Base-by-base conservation (phyloP, 371 early-diverging fungal genomes). In the Smittium culicis region DNA sequence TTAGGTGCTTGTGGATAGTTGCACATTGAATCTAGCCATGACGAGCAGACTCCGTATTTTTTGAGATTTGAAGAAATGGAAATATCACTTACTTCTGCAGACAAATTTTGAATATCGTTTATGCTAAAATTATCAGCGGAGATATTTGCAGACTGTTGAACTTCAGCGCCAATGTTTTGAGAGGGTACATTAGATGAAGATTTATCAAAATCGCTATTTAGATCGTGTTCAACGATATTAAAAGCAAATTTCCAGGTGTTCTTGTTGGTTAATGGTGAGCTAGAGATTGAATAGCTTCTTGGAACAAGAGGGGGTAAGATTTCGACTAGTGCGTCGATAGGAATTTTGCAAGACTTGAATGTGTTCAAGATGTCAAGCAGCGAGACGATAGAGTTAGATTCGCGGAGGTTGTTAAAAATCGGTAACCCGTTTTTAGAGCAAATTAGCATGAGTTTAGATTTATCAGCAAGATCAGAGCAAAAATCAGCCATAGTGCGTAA, bases 261-360 rank as follows among this genome's bases (percentile, higher is more conserved):
- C 0, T 78, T 72, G 58, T 78, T 79, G 31, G 72, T 76, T 61
- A 82, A 67, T 0, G 87, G 86, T 0, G 89, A 84, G 67, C 79
- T 85, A 61, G 89, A 81, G 30, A 93, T 82, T 0, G 94, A 94
- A 74, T 94, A 96, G 67, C 85, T 87, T 34, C 97, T 87, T 16
- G 94, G 93, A 70, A 81, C 83, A 65, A 91, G 81, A 0, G 86
- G 86, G 28, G 92, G 86, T 27, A 91, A 69, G 2, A 82, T 73
- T 68, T 91, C 91, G 25, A 94, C 72, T n/a, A 92, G 74, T n/a
- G 83, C 82, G 35, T 72, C 81, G 35, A 86, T 78, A 0, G 66
- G 54, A 17, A 88, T 83, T 20, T 72, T 71, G 70, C 87, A 83
- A 17, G 83, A 81, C 0, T 90, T 89, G 73, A 93, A 92, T 0